These are phyloP conservation scores for Pleurotus citrinopileatus DNA, from an alignment of 768 basidiomycete species.

Conservation along the genomic window DNA sequence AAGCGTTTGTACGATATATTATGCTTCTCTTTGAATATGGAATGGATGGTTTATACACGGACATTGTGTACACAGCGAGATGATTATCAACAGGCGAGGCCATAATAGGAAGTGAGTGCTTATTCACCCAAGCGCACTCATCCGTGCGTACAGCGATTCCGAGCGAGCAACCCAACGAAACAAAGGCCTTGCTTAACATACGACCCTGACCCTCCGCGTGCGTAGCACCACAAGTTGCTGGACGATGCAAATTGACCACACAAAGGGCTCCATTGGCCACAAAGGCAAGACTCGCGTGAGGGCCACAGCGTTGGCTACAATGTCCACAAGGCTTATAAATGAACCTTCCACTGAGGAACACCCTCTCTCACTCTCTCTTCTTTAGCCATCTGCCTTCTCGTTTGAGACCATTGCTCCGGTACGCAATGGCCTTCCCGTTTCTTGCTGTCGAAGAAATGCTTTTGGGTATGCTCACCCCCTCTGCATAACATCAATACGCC, in stretches of 20 bases:
- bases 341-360: neutral
- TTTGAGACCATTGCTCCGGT: neutral
- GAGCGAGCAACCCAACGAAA: too few relatives aligned
- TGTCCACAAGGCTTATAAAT: neutral
- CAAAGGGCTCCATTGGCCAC: too few relatives aligned
- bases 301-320: too few relatives aligned
- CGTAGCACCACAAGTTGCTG: too few relatives aligned
- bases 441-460: conserved; percentile 7
- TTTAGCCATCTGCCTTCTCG: neutral
- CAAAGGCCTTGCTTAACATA: neutral
- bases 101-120: conserved; percentile 1
- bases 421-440: conserved; percentile 4
- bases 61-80: neutral
- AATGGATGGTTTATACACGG: conserved; percentile 2
- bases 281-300: too few relatives aligned
- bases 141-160: too few relatives aligned
- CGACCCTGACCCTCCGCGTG: neutral
- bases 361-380: neutral
- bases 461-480: neutral
- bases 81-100: neutral
- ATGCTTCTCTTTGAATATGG: conserved; percentile 9
- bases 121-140: neutral
- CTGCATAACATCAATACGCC: neutral
- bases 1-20: conserved; percentile 10
- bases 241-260: too few relatives aligned